A percentile compares a stretch with the other conserved stretches of the same genome.
Conservation (phyloP, 2,329 filamentous ascomycete genomes). For the Lasiodiplodia citricola region DNA sequence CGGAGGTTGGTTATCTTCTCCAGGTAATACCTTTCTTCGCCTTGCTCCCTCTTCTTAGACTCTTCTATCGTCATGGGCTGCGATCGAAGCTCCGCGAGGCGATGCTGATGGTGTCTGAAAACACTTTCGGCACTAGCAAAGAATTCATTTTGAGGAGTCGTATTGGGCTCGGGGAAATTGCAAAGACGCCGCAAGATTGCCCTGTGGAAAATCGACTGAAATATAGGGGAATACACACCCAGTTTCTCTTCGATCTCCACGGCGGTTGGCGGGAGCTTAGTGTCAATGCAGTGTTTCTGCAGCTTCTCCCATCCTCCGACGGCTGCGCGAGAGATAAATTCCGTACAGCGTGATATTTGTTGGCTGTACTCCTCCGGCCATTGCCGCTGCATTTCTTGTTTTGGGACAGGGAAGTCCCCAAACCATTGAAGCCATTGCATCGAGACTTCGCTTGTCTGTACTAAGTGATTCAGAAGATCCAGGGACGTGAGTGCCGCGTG, state of each 20-base stretch:
- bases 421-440: conserved; percentile 36
- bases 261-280: conserved; percentile 60
- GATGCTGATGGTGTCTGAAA: conserved; percentile 1
- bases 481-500: not conserved
- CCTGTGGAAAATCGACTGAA: conserved; percentile 62
- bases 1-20: not conserved
- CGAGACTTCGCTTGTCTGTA: not conserved
- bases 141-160: not conserved
- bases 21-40: not conserved
- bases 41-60: not conserved
- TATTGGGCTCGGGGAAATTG: conserved; percentile 3
- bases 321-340: conserved; percentile 50
- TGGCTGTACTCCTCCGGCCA: conserved; percentile 36
- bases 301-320: conserved; percentile 27
- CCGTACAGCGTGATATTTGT: conserved; percentile 39
- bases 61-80: not conserved
- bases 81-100: not conserved
- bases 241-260: conserved; percentile 60
- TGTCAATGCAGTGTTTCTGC: conserved; percentile 31
- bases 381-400: conserved; percentile 35
- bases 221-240: conserved; percentile 54
- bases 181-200: conserved; percentile 55
- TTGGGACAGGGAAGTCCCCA: conserved; percentile 52
- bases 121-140: not conserved
- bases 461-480: conserved; percentile 5